Percentiles rank a stretch among this genome's conserved stretches.
phyloP scores from a whole-genome alignment of 345 rosid genomes.

The Eucalyptus viminalis region DNA sequence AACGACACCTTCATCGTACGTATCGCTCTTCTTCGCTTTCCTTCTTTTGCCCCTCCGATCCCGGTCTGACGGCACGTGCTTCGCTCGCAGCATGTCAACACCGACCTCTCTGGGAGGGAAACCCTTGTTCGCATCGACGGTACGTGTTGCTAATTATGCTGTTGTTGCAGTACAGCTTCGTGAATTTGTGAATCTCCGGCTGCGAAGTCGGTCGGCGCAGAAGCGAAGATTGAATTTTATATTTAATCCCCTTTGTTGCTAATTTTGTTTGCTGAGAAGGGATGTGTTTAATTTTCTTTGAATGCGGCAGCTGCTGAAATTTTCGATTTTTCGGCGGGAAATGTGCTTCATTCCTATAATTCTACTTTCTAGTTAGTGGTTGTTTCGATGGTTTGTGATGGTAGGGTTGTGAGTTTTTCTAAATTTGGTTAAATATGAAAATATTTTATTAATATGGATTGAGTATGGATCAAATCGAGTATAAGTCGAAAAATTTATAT shows the following conservation, averaged over 20 bases:
- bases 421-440: too few species aligned
- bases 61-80: neutral
- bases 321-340: too few species aligned
- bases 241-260: neutral
- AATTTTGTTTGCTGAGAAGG: neutral
- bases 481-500: too few species aligned
- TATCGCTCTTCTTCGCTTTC: neutral
- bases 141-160: neutral
- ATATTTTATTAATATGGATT: too few species aligned
- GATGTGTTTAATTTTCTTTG: neutral
- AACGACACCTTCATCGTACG: neutral
- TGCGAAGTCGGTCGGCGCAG: neutral
- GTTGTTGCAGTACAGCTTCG: too few species aligned
- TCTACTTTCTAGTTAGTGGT: neutral
- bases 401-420: neutral
- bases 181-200: too few species aligned
- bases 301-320: neutral
- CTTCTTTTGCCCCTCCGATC: neutral
- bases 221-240: neutral
- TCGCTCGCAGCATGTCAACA: neutral
- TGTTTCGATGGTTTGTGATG: neutral
- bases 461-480: fast-evolving
- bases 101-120: neutral
- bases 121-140: neutral
- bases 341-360: neutral